These are phyloP conservation scores for Calonectria honghensis DNA, from an alignment of 2,329 filamentous ascomycete genomes.

Conservation along the genomic window DNA sequence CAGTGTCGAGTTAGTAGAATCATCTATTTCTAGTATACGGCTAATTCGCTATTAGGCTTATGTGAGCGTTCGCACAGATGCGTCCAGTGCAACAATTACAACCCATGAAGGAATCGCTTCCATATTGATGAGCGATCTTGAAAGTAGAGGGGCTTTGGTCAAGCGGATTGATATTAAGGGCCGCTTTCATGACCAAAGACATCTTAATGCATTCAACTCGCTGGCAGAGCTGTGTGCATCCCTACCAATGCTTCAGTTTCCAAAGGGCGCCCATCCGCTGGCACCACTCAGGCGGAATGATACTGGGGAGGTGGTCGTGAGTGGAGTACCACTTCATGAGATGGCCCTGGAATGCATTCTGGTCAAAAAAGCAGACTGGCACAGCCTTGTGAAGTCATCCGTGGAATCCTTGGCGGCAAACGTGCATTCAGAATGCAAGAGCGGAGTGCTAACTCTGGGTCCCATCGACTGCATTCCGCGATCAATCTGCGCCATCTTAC, in stretches of 20 bases:
- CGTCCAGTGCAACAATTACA: neutral
- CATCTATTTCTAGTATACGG: no score
- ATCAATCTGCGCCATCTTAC: neutral
- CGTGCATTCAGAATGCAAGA: neutral
- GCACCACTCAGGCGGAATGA: constrained; percentile 1
- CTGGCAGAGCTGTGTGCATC: neutral
- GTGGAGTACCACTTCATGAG: neutral
- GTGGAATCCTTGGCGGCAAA: neutral
- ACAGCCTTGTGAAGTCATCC: neutral
- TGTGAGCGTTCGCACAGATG: constrained; percentile 2
- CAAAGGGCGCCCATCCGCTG: neutral
- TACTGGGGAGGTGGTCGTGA: neutral
- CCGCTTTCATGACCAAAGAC: neutral
- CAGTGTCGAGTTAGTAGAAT: no score
- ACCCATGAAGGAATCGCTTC: neutral
- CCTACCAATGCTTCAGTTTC: neutral
- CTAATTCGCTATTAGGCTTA: neutral
- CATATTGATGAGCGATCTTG: neutral
- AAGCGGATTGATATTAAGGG: constrained; percentile 1
- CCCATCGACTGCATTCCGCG: constrained; percentile 3
- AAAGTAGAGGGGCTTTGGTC: neutral
- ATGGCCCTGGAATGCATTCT: constrained; percentile 2
- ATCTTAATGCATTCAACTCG: neutral
- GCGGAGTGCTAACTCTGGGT: neutral
- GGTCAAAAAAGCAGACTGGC: neutral